Conservation (phyloP, 108 stramenopile species). For the Skeletonema tropicum region DNA sequence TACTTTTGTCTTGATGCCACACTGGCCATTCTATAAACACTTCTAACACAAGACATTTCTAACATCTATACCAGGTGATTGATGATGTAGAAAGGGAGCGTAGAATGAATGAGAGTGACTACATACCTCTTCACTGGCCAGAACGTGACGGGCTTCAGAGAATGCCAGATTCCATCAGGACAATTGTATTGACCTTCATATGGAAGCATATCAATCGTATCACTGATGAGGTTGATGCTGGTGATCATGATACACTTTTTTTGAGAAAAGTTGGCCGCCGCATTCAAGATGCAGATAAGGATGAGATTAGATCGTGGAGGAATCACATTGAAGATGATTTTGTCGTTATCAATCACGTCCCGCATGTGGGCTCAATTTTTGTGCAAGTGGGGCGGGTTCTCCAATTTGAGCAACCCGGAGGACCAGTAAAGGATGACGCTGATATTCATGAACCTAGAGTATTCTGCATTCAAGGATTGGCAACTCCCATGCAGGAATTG, state of each 20-base stretch:
- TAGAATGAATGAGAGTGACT: background rate
- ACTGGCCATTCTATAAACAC: no score
- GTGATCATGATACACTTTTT: background rate
- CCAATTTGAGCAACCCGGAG: background rate
- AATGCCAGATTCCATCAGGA: background rate
- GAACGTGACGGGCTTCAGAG: background rate
- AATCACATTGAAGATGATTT: background rate
- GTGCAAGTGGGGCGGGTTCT: background rate
- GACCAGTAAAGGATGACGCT: background rate
- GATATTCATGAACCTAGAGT: slow-evolving; percentile 1
- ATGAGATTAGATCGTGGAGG: background rate
- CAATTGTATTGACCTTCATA: background rate
- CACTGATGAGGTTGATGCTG: background rate
- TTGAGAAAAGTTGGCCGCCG: background rate
- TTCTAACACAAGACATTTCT: no score
- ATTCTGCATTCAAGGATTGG: background rate
- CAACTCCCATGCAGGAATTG: background rate
- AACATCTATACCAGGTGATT: background rate
- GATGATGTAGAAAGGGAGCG: background rate
- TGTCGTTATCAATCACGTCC: background rate
- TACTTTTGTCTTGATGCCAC: background rate
- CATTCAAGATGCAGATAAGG: background rate
- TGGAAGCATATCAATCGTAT: background rate
- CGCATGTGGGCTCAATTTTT: background rate
- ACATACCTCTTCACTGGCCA: background rate